phyloP scores from a whole-genome alignment of 2,329 filamentous ascomycete species.

The Phoma sp. region DNA sequence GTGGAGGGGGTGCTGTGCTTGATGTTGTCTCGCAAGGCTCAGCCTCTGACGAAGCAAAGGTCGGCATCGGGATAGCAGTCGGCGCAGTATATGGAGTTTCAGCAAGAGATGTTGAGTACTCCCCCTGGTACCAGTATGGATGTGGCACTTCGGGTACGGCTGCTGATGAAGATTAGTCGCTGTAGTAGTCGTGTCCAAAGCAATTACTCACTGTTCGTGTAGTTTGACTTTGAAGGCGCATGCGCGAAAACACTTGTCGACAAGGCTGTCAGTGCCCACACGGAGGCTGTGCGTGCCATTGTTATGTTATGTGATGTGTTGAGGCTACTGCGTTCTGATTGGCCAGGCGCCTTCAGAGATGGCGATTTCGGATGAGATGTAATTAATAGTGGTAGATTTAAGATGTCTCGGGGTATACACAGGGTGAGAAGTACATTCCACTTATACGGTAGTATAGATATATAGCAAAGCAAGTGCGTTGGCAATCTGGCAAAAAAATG shows the following conservation, averaged over 20 bases:
- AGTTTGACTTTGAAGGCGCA: slow-evolving; percentile 10
- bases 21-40: slow-evolving; percentile 15
- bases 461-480: slow-evolving; percentile 4
- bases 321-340: slow-evolving; percentile 20
- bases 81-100: slow-evolving; percentile 2
- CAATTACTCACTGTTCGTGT: slow-evolving; percentile 20
- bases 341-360: not conserved
- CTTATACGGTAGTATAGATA: not conserved
- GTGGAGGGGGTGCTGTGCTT: not conserved
- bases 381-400: not conserved
- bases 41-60: slow-evolving; percentile 1
- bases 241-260: slow-evolving; percentile 23
- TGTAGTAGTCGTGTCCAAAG: not conserved
- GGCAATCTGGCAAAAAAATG: slow-evolving; percentile 21
- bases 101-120: slow-evolving; percentile 7
- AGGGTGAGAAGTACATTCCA: not conserved
- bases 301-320: slow-evolving; percentile 6
- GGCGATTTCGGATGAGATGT: too few relatives aligned
- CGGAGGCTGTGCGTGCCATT: slow-evolving; percentile 25
- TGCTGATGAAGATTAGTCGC: slow-evolving; percentile 18
- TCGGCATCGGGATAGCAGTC: slow-evolving; percentile 4
- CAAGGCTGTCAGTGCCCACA: slow-evolving; percentile 26
- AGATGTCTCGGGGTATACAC: not conserved
- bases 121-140: slow-evolving; percentile 22
- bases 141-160: slow-evolving; percentile 14